Evolutionary conservation across 2,329 filamentous ascomycete species (phyloP).

Genomic region (Aspergillus sp.): DNA sequence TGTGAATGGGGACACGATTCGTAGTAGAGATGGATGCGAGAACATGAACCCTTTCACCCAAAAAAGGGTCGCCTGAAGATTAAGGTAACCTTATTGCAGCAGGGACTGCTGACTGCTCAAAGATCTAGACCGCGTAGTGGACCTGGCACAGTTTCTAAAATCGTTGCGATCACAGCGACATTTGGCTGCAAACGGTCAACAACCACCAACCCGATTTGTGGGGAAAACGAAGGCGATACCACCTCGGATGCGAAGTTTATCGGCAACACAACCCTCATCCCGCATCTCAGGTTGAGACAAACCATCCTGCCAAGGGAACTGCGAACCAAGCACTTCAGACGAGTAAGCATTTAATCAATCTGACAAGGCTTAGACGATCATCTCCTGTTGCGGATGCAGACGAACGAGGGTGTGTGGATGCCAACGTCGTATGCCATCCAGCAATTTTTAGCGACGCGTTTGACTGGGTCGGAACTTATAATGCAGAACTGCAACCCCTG

Average conservation of each 20-base stretch:
- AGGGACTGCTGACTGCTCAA: neutral
- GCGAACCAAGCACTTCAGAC: neutral
- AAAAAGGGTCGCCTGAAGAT: neutral
- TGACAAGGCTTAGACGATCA: conserved; percentile 6
- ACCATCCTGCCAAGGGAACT: neutral
- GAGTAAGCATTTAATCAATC: neutral
- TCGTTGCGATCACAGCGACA: neutral
- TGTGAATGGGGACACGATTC: too few relatives aligned
- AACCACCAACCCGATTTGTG: neutral
- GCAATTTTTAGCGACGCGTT: neutral
- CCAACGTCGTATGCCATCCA: conserved; percentile 7
- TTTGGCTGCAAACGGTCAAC: conserved; percentile 15
- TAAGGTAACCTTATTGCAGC: neutral
- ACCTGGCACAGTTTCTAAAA: conserved; percentile 9
- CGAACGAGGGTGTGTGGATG: neutral
- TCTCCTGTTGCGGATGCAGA: conserved; percentile 14
- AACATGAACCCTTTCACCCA: too few relatives aligned
- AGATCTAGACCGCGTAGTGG: conserved; percentile 5
- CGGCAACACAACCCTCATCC: neutral
- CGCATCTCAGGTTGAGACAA: neutral
- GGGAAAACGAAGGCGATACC: neutral
- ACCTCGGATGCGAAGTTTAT: neutral
- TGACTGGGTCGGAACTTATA: neutral
- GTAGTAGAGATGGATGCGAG: too few relatives aligned
- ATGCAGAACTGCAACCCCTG: neutral